phyloP scores from a whole-genome alignment of 2,329 filamentous ascomycete genomes.

The Falciphora oryzae region DNA sequence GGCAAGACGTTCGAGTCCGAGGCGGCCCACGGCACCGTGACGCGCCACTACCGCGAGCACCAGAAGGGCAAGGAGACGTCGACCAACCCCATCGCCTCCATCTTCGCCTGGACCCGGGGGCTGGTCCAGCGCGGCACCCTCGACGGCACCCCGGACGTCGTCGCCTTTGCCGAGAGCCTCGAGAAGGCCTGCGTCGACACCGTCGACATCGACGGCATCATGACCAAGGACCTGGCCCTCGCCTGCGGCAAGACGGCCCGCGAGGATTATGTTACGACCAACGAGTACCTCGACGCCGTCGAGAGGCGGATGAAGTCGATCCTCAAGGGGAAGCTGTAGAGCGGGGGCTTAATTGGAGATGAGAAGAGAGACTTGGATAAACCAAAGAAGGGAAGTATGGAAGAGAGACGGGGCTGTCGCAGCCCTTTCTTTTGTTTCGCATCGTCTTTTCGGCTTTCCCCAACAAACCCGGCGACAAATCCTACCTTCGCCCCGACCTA shows the following conservation, averaged over 20 bases:
- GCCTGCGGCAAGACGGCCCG: slow-evolving; percentile 83
- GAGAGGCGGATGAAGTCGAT: slow-evolving; percentile 81
- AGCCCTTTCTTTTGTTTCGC: neutral
- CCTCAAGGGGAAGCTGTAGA: slow-evolving; percentile 70
- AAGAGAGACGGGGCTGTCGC: neutral
- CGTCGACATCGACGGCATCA: slow-evolving; percentile 88
- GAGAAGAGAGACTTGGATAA: neutral
- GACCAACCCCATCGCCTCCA: slow-evolving; percentile 97
- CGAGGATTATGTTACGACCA: slow-evolving; percentile 84
- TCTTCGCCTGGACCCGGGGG: slow-evolving; percentile 98
- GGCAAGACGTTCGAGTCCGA: slow-evolving; percentile 97
- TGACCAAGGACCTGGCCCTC: slow-evolving; percentile 99
- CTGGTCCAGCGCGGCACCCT: slow-evolving; percentile 89
- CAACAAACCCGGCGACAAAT: neutral
- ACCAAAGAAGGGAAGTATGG: neutral
- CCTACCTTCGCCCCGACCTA: neutral
- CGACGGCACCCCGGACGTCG: slow-evolving; percentile 85
- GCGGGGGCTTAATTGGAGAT: neutral
- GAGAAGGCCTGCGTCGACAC: slow-evolving; percentile 93
- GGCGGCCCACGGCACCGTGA: slow-evolving; percentile 96
- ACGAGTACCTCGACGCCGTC: slow-evolving; percentile 86
- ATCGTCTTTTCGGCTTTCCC: neutral
- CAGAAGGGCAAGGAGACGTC: slow-evolving; percentile 97
- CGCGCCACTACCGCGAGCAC: slow-evolving; percentile 97
- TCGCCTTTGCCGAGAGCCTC: slow-evolving; percentile 84